A percentile compares a stretch with the other conserved stretches of the same genome.
Evolutionary conservation across 2,329 filamentous ascomycete species (phyloP).

Genomic region (Harringtonia lauricola): DNA sequence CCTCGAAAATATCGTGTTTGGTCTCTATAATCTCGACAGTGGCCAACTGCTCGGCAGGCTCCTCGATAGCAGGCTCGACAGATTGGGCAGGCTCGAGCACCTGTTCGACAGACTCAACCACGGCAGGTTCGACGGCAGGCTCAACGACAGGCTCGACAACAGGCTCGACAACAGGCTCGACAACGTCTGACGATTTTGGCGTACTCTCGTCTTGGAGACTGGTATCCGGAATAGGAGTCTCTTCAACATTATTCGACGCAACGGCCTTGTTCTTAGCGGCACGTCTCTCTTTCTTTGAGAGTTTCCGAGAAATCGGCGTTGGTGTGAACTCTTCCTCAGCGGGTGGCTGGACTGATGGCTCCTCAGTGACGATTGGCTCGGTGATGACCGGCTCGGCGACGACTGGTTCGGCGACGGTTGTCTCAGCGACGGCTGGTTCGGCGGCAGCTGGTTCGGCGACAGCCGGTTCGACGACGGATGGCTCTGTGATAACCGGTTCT

Average conservation of each 20-base stretch:
- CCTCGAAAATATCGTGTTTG: no score
- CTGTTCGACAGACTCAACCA: not conserved
- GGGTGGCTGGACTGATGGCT: no score
- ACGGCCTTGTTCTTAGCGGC: conserved; percentile 1
- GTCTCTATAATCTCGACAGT: no score
- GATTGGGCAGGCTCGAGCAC: no score
- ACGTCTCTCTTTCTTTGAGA: conserved; percentile 4
- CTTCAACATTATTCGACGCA: not conserved
- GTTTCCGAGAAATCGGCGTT: not conserved
- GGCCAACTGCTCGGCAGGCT: no score
- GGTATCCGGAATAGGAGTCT: no score
- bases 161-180: not conserved
- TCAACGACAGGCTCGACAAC: not conserved
- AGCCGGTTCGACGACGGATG: no score
- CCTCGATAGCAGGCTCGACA: no score
- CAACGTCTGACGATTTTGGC: no score
- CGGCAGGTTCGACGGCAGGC: not conserved
- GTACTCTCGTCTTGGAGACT: no score
- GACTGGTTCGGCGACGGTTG: not conserved
- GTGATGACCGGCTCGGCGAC: not conserved
- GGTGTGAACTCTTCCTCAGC: not conserved
- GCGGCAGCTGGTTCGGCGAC: no score
- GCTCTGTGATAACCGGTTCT: not conserved
- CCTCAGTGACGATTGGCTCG: not conserved
- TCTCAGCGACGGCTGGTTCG: no score